phyloP scores from a whole-genome alignment of 2,329 filamentous ascomycete genomes.

The Penicillium freii region DNA sequence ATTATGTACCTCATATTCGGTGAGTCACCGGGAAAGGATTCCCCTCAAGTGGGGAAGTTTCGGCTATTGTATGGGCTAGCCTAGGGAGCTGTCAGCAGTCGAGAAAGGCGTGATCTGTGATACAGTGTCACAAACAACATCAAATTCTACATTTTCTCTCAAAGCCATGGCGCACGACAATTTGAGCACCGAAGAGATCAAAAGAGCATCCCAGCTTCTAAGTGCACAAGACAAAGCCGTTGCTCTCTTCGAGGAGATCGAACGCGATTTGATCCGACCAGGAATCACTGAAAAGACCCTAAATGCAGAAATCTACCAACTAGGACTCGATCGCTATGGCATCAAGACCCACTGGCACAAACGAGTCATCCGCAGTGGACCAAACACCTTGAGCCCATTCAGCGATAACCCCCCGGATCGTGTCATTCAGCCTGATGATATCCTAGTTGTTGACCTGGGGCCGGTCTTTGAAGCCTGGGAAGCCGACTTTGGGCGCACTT shows the following conservation, averaged over 20 bases:
- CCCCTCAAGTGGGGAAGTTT: neutral
- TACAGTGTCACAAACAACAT: neutral
- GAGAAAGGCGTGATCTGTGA: neutral
- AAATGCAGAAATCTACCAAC: slow-evolving; percentile 49
- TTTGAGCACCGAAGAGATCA: slow-evolving; percentile 10
- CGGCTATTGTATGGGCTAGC: neutral
- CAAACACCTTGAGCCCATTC: slow-evolving; percentile 51
- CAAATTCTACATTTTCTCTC: neutral
- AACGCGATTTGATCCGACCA: slow-evolving; percentile 46
- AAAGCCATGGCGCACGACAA: neutral
- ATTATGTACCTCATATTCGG: neutral
- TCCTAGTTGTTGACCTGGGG: slow-evolving; percentile 53
- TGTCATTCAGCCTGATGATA: slow-evolving; percentile 49
- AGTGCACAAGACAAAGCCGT: slow-evolving; percentile 51
- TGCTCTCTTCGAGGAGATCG: slow-evolving; percentile 50
- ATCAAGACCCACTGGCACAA: slow-evolving; percentile 56
- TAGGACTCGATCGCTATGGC: slow-evolving; percentile 44
- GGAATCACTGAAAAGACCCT: slow-evolving; percentile 51
- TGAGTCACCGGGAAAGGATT: neutral
- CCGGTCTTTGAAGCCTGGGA: slow-evolving; percentile 56
- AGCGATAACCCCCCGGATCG: slow-evolving; percentile 52
- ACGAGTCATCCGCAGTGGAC: slow-evolving; percentile 50
- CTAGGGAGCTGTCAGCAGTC: neutral
- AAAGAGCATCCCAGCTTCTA: slow-evolving; percentile 41
- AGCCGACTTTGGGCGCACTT: slow-evolving; percentile 55